These are phyloP conservation scores for Globisporangium splendens DNA, from an alignment of 352 stramenopile genomes.

Conservation along the genomic window DNA sequence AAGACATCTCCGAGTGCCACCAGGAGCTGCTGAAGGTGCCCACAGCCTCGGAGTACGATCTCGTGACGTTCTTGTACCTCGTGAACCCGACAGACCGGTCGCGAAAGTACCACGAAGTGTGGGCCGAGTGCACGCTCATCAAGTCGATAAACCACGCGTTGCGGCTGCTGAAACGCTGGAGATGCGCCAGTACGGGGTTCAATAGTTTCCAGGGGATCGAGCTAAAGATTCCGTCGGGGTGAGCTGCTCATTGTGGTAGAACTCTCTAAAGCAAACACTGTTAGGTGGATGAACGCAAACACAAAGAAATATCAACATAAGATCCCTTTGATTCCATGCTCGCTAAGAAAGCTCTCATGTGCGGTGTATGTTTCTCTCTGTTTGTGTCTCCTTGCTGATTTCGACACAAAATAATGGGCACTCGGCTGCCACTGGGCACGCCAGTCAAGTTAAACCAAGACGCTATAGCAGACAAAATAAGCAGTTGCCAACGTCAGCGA, in stretches of 20 bases:
- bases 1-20: constrained; percentile 13
- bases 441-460: background rate
- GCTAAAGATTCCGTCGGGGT: background rate
- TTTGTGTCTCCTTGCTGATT: too few species aligned
- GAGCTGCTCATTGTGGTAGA: too few species aligned
- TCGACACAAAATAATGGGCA: too few species aligned
- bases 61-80: background rate
- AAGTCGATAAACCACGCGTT: constrained; percentile 14
- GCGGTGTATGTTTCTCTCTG: too few species aligned
- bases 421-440: background rate
- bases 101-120: constrained; percentile 16
- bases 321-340: too few species aligned
- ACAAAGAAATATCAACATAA: too few species aligned
- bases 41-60: constrained; percentile 5
- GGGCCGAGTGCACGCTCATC: constrained; percentile 16
- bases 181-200: constrained; percentile 13
- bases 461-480: background rate
- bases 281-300: background rate
- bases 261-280: background rate
- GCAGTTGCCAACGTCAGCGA: background rate
- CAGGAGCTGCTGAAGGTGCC: constrained; percentile 12
- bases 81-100: background rate
- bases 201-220: constrained; percentile 12
- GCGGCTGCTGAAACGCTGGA: constrained; percentile 9
- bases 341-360: too few species aligned